A percentile compares a stretch with the other conserved stretches of the same genome.
phyloP scores from a whole-genome alignment of 495 filamentous ascomycete genomes.

The Aspergillus bridgeri region DNA sequence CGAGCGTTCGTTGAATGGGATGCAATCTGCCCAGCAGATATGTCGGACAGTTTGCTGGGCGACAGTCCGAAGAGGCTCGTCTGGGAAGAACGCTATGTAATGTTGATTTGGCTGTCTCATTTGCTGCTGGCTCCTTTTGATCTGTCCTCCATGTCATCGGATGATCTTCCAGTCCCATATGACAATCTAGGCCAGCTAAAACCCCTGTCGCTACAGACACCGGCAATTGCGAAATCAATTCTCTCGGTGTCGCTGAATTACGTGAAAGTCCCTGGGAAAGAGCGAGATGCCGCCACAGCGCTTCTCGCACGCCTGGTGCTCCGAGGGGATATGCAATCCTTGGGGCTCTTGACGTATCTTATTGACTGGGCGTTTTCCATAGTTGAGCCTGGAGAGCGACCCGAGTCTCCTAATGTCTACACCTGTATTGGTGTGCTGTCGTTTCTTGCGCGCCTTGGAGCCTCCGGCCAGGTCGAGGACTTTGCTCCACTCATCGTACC shows the following conservation, averaged over 20 bases:
- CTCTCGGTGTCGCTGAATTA: slow-evolving; percentile 67
- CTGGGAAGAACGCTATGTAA: slow-evolving; percentile 89
- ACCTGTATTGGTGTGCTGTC: slow-evolving; percentile 69
- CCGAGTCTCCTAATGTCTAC: slow-evolving; percentile 48
- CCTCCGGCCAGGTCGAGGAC: slow-evolving; percentile 50
- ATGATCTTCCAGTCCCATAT: slow-evolving; percentile 35
- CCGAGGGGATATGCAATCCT: slow-evolving; percentile 79
- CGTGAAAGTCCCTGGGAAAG: slow-evolving; percentile 74
- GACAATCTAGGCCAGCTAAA: slow-evolving; percentile 21
- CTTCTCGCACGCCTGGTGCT: slow-evolving; percentile 79
- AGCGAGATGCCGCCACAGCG: slow-evolving; percentile 77
- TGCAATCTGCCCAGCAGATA: slow-evolving; percentile 12
- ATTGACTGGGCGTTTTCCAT: slow-evolving; percentile 64
- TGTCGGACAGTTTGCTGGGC: slow-evolving; percentile 5
- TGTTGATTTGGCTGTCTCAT: slow-evolving; percentile 90
- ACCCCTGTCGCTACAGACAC: slow-evolving; percentile 44
- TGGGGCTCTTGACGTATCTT: slow-evolving; percentile 63
- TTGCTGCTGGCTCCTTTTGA: slow-evolving; percentile 92
- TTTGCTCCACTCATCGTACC: slow-evolving; percentile 47
- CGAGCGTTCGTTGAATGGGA: slow-evolving; percentile 58
- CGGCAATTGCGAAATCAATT: slow-evolving; percentile 66
- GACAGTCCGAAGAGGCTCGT: slow-evolving; percentile 37
- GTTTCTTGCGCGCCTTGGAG: slow-evolving; percentile 70
- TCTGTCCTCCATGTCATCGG: slow-evolving; percentile 75
- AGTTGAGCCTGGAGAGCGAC: slow-evolving; percentile 39